Conservation (phyloP, 2,329 filamentous ascomycete genomes). For the Onygena corvina region DNA sequence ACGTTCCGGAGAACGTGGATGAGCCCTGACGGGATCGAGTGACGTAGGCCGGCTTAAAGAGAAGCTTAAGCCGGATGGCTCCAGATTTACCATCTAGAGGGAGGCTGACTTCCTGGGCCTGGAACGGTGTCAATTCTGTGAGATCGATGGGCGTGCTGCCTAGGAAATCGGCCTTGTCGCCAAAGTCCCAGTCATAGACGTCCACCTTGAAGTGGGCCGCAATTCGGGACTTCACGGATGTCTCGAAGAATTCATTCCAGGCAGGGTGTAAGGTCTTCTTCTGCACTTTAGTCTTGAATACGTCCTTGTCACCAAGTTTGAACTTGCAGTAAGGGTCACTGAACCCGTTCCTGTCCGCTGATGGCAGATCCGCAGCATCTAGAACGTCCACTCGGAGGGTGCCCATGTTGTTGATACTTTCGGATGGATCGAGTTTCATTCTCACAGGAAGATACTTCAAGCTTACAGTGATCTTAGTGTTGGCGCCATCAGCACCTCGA, state of each 20-base stretch:
- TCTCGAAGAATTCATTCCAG: conserved; percentile 95
- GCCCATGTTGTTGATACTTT: conserved; percentile 99
- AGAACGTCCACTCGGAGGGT: conserved; percentile 86
- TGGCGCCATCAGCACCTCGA: conserved; percentile 61
- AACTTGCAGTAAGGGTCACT: conserved; percentile 97
- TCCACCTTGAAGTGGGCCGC: conserved; percentile 70
- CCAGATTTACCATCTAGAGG: conserved; percentile 82
- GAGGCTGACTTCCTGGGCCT: conserved; percentile 60
- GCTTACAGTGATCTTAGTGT: conserved; percentile 75
- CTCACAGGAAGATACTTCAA: conserved; percentile 88
- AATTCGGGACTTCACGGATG: conserved; percentile 68
- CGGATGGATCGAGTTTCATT: conserved; percentile 86
- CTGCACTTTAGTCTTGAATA: conserved; percentile 89
- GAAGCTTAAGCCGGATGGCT: conserved; percentile 63
- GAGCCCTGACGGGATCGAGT: conserved; percentile 76
- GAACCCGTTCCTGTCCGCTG: conserved; percentile 90
- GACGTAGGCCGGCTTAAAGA: conserved; percentile 91
- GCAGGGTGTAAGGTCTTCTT: conserved; percentile 93
- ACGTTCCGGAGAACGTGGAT: conserved; percentile 84
- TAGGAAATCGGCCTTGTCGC: conserved; percentile 84
- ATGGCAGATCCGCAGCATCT: conserved; percentile 74
- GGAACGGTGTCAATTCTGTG: conserved; percentile 71
- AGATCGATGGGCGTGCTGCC: conserved; percentile 66
- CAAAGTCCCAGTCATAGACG: conserved; percentile 94
- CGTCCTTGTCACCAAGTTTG: conserved; percentile 71